phyloP scores from a whole-genome alignment of 2,329 filamentous ascomycete genomes.

The Cercospora nicotianae region DNA sequence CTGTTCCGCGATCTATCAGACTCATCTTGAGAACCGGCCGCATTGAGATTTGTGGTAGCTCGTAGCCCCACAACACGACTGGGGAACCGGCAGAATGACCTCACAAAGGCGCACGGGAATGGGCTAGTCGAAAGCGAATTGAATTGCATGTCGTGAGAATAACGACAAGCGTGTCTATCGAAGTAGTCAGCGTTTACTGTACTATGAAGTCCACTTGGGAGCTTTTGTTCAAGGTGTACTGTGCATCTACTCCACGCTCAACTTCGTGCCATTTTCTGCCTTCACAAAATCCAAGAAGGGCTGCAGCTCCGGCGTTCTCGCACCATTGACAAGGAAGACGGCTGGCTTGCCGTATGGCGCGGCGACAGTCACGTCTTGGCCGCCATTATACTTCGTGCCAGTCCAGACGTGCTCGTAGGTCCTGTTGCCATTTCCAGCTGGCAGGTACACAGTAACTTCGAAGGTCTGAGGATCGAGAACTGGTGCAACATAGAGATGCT shows the following conservation, averaged over 20 bases:
- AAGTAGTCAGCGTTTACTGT: neutral
- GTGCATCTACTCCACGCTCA: slow-evolving; percentile 13
- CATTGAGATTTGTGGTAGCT: neutral
- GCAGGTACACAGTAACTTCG: slow-evolving; percentile 32
- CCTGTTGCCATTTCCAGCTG: slow-evolving; percentile 21
- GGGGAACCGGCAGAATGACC: neutral
- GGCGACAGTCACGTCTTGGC: slow-evolving; percentile 29
- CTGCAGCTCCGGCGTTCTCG: slow-evolving; percentile 27
- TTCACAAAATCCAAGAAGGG: slow-evolving; percentile 34
- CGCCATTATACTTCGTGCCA: slow-evolving; percentile 27
- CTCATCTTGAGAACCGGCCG: neutral
- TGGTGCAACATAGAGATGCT: slow-evolving; percentile 34
- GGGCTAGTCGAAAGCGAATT: neutral
- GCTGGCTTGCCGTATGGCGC: slow-evolving; percentile 35
- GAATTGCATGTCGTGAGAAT: neutral
- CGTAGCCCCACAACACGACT: neutral
- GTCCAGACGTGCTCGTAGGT: slow-evolving; percentile 35
- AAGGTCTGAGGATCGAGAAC: slow-evolving; percentile 31
- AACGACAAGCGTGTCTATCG: neutral
- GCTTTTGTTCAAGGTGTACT: too few relatives aligned
- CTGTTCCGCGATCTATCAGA: neutral
- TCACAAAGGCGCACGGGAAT: neutral
- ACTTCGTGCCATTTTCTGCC: slow-evolving; percentile 30
- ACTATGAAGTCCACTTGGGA: neutral
- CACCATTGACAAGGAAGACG: slow-evolving; percentile 33